Conservation (phyloP, 176 grass and related monocot species). For the Cymbopogon citratus region DNA sequence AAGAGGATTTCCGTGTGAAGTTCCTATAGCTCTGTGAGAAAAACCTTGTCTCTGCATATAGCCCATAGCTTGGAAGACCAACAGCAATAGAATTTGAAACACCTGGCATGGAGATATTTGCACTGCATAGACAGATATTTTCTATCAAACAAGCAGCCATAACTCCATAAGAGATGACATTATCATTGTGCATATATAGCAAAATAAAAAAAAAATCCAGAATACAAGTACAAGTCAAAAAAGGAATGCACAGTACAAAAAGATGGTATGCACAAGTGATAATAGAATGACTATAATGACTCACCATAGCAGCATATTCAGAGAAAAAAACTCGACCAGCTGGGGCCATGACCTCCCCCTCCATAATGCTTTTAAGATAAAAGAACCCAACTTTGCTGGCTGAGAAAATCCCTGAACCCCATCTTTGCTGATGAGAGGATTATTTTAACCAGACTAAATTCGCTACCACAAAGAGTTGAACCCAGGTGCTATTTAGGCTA, state of each 20-base stretch:
- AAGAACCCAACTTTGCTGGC: background rate
- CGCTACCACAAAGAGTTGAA: background rate
- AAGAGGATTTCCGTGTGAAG: conserved; percentile 22
- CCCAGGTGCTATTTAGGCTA: background rate
- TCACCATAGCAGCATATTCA: background rate
- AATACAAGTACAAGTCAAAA: background rate
- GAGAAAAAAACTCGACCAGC: background rate
- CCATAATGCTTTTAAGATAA: background rate
- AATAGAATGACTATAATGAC: background rate
- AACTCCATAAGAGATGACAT: background rate
- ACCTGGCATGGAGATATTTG: conserved; percentile 24
- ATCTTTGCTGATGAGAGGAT: background rate
- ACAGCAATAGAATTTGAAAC: conserved; percentile 8
- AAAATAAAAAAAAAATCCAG: background rate
- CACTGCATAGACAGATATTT: background rate
- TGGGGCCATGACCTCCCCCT: background rate
- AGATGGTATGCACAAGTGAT: background rate
- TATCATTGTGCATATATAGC: background rate
- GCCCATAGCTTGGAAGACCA: conserved; percentile 25
- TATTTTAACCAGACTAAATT: background rate
- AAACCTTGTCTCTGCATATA: conserved; percentile 18
- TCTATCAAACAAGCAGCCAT: background rate
- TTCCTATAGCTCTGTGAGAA: conserved; percentile 18
- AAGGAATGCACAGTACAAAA: background rate
- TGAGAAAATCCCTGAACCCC: background rate